Conservation (phyloP, 495 filamentous ascomycete species). For the Penicillium diatomitis region DNA sequence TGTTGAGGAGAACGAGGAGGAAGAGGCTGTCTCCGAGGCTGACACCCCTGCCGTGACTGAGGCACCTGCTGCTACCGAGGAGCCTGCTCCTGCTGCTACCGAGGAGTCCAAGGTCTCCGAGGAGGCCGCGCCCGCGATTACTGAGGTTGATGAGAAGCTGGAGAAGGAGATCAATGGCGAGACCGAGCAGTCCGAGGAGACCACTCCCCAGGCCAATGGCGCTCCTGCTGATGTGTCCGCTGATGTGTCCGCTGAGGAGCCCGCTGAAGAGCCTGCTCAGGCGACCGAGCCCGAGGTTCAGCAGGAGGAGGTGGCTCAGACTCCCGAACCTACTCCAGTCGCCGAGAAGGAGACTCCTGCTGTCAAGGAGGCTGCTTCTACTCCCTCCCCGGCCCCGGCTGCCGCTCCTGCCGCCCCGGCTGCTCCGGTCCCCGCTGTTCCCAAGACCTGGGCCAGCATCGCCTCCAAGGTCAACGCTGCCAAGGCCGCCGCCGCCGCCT, state of each 20-base stretch:
- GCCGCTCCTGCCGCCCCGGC: conserved; percentile 8
- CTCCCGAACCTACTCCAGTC: conserved; percentile 39
- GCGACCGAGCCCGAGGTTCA: conserved; percentile 39
- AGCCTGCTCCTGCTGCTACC: conserved; percentile 17
- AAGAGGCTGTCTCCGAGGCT: conserved; percentile 43
- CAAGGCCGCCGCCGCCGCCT: conserved; percentile 20
- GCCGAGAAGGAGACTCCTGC: conserved; percentile 39
- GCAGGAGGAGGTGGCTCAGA: conserved; percentile 43
- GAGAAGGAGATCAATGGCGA: conserved; percentile 34
- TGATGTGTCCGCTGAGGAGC: conserved; percentile 26
- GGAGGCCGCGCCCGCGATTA: conserved; percentile 24
- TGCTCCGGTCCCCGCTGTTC: conserved; percentile 36
- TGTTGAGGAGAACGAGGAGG: conserved; percentile 68
- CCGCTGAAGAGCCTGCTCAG: conserved; percentile 20
- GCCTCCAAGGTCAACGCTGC: conserved; percentile 38
- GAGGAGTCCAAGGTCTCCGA: conserved; percentile 23
- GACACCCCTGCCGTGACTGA: conserved; percentile 34
- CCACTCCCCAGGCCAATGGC: conserved; percentile 35
- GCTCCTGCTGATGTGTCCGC: conserved; percentile 26
- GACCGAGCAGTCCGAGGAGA: conserved; percentile 19
- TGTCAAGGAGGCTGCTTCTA: conserved; percentile 35
- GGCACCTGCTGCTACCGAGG: conserved; percentile 10
- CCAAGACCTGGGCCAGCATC: conserved; percentile 90
- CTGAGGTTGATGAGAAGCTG: conserved; percentile 51
- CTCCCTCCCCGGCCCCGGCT: neutral